phyloP scores from a whole-genome alignment of 192 early-diverging fungal genomes.

The Umbelopsis sp. region DNA sequence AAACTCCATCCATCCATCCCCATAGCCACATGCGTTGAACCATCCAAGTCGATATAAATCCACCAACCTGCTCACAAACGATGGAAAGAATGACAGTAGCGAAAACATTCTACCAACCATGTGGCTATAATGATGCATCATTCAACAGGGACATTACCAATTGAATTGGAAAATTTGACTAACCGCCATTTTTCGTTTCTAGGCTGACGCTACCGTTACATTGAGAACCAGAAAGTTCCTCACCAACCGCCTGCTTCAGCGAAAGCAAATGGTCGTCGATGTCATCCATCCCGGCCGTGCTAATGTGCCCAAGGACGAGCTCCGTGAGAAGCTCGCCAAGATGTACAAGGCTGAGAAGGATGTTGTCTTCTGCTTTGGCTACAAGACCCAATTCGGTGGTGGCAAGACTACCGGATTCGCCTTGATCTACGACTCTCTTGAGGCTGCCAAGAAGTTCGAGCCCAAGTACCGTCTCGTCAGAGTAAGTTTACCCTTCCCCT shows the following conservation, averaged over 20 bases:
- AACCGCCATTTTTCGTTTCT: constrained; percentile 23
- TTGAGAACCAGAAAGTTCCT: constrained; percentile 99
- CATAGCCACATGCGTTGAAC: background rate
- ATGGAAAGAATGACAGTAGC: too few species aligned
- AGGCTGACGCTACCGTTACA: constrained; percentile 89
- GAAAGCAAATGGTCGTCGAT: constrained; percentile 98
- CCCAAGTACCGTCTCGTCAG: constrained; percentile 96
- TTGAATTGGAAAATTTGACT: background rate
- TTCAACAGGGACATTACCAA: background rate
- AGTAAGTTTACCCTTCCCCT: constrained; percentile 41
- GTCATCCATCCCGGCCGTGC: constrained; percentile 93
- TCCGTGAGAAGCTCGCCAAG: constrained; percentile 94
- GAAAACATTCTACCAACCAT: too few species aligned
- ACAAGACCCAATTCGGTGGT: constrained; percentile 96
- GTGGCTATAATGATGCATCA: too few species aligned
- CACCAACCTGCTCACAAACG: background rate
- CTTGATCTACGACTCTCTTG: constrained; percentile 94
- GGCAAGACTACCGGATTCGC: constrained; percentile 95
- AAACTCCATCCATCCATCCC: constrained; percentile 9
- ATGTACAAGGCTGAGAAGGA: constrained; percentile 93
- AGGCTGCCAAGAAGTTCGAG: constrained; percentile 97
- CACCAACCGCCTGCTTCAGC: constrained; percentile 96
- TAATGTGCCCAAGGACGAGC: constrained; percentile 90
- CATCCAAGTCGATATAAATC: background rate
- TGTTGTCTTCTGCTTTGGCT: constrained; percentile 90